phyloP scores from a whole-genome alignment of 495 filamentous ascomycete genomes.

The Parachaetomium inaequale region DNA sequence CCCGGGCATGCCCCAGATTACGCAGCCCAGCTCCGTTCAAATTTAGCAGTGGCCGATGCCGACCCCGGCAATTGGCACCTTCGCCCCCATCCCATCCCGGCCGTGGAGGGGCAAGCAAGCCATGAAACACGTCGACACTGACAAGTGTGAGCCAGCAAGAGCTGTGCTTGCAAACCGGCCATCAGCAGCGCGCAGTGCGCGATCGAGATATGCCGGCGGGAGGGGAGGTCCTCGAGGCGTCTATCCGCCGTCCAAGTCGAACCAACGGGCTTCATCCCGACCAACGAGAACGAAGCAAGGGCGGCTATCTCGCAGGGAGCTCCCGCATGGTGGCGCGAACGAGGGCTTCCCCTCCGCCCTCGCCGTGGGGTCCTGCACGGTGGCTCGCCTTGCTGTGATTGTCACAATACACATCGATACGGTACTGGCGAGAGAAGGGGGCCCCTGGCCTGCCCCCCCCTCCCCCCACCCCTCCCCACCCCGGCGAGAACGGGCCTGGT shows the following conservation, averaged over 20 bases:
- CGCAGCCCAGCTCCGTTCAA: slow-evolving; percentile 5
- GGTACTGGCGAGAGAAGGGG: background rate
- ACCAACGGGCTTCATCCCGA: slow-evolving; percentile 1
- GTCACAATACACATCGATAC: slow-evolving; percentile 8
- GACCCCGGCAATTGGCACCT: background rate
- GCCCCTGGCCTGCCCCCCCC: background rate
- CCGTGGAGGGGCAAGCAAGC: background rate
- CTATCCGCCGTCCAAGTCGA: slow-evolving; percentile 6
- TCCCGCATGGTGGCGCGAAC: slow-evolving; percentile 10
- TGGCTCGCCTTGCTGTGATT: background rate
- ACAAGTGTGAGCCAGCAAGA: background rate
- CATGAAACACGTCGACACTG: too few relatives aligned
- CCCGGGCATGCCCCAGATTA: slow-evolving; percentile 6
- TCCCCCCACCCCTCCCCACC: background rate
- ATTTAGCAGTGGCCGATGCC: slow-evolving; percentile 8
- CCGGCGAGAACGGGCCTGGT: background rate
- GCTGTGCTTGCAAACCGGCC: slow-evolving; percentile 6
- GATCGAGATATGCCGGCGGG: slow-evolving; percentile 18
- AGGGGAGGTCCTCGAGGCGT: slow-evolving; percentile 9
- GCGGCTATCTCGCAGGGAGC: slow-evolving; percentile 19
- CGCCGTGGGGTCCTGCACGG: background rate
- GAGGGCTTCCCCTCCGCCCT: background rate
- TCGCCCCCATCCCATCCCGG: background rate
- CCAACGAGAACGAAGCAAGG: slow-evolving; percentile 12
- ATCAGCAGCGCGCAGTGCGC: slow-evolving; percentile 1